phyloP scores from a whole-genome alignment of 345 rosid genomes.

The Rhodamnia argentea region DNA sequence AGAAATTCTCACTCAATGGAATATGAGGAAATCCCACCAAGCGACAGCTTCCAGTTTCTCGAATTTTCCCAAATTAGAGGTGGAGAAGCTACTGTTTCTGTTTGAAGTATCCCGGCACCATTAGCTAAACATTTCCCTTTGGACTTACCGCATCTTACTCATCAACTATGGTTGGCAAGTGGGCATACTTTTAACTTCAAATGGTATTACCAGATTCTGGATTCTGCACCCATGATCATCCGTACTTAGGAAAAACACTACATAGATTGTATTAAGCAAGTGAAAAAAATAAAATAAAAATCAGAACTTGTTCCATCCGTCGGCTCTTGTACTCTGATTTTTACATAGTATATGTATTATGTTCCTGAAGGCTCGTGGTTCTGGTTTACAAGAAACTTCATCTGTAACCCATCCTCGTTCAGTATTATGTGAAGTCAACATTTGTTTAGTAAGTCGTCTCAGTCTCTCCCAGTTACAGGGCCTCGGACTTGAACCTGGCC shows the following conservation, averaged over 20 bases:
- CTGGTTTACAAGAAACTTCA: neutral
- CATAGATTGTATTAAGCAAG: neutral
- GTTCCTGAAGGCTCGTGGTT: neutral
- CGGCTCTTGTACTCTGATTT: neutral
- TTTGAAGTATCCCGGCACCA: no score
- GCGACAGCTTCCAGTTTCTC: no score
- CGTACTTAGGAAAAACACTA: neutral
- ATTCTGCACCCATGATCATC: neutral
- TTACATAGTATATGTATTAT: neutral
- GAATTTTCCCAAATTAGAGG: no score
- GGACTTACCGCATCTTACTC: neutral
- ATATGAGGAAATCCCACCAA: no score
- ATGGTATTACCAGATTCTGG: neutral
- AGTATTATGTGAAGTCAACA: neutral
- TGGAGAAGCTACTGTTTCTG: no score
- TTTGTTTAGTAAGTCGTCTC: neutral
- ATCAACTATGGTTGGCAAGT: neutral
- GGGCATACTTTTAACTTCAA: neutral
- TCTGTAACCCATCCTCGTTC: neutral
- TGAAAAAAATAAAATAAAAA: neutral
- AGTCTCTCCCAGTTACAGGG: neutral
- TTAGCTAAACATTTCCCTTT: no score
- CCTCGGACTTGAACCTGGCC: slow-evolving; percentile 41
- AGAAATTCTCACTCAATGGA: no score
- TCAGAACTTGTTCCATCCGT: neutral